Evolutionary conservation across 139 green algal genomes (phyloP).

Genomic region (Chlorella sp.): DNA sequence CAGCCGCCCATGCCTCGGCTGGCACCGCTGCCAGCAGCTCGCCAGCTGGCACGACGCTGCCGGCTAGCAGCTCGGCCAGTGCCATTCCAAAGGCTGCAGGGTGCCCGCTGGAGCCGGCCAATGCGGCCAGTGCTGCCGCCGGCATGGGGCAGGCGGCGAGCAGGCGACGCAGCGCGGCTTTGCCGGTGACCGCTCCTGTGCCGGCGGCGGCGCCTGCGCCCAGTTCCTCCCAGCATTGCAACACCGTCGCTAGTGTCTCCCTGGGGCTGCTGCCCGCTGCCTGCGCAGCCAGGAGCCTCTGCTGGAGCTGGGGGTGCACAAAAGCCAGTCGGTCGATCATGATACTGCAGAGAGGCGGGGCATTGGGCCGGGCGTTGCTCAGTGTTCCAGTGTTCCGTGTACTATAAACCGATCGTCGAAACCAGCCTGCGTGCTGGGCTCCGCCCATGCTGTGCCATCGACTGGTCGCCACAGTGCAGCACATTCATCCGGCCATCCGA

Average conservation of each 20-base stretch:
- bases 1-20: background rate
- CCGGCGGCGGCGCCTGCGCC: background rate
- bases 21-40: slow-evolving; percentile 15
- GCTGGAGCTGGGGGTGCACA: background rate
- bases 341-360: too few species aligned
- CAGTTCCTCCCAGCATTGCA: background rate
- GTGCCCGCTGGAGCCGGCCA: background rate
- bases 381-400: too few species aligned
- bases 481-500: too few species aligned
- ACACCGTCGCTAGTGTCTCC: background rate
- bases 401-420: too few species aligned
- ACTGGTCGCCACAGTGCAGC: too few species aligned
- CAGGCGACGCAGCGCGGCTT: background rate
- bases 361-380: too few species aligned
- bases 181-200: background rate
- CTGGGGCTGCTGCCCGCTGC: background rate
- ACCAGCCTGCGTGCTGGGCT: too few species aligned
- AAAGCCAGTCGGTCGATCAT: background rate
- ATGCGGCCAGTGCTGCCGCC: background rate
- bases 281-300: background rate
- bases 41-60: background rate
- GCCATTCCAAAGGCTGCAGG: background rate
- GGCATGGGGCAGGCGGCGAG: background rate
- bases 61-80: background rate
- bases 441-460: too few species aligned